Conservation (phyloP, 176 grass and related monocot genomes). For the Oryza meridionalis region DNA sequence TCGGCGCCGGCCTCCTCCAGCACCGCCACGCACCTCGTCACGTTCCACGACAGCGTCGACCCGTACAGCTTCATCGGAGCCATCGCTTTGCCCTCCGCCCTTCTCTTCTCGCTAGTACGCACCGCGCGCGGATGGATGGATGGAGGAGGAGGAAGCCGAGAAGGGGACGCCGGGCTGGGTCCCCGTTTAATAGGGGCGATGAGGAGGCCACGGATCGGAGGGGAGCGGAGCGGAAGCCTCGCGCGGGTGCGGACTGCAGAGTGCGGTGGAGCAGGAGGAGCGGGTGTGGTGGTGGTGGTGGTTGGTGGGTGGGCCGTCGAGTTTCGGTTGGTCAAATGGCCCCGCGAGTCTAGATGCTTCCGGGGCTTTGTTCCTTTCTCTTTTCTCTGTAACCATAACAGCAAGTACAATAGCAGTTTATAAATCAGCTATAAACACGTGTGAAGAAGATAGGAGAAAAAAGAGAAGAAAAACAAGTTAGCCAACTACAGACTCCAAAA, state of each 20-base stretch:
- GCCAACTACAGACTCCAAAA: too few relatives aligned
- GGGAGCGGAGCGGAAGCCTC: background rate
- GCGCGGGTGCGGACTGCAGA: background rate
- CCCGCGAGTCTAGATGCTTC: constrained; percentile 14
- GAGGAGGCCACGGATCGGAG: background rate
- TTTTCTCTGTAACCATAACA: background rate
- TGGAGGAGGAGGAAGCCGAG: background rate
- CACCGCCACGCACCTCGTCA: constrained; percentile 44
- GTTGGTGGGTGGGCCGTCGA: background rate
- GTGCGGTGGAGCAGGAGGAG: background rate
- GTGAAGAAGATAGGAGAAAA: too few relatives aligned
- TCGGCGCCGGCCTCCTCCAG: constrained; percentile 66
- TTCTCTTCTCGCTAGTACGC: too few relatives aligned
- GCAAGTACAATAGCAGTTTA: too few relatives aligned
- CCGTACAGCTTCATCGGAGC: constrained; percentile 71
- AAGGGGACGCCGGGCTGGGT: background rate
- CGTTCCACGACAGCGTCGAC: constrained; percentile 57
- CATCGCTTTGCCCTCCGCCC: constrained; percentile 11
- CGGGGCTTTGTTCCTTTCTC: background rate
- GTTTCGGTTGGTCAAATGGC: background rate
- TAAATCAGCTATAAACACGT: too few relatives aligned
- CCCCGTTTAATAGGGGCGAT: constrained; percentile 37
- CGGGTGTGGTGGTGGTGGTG: background rate
- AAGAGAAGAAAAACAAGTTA: too few relatives aligned
- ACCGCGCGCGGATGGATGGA: too few relatives aligned